A percentile compares a stretch with the other conserved stretches of the same genome.
phyloP scores from a whole-genome alignment of 2,329 filamentous ascomycete genomes.

The Fusarium torreyae region DNA sequence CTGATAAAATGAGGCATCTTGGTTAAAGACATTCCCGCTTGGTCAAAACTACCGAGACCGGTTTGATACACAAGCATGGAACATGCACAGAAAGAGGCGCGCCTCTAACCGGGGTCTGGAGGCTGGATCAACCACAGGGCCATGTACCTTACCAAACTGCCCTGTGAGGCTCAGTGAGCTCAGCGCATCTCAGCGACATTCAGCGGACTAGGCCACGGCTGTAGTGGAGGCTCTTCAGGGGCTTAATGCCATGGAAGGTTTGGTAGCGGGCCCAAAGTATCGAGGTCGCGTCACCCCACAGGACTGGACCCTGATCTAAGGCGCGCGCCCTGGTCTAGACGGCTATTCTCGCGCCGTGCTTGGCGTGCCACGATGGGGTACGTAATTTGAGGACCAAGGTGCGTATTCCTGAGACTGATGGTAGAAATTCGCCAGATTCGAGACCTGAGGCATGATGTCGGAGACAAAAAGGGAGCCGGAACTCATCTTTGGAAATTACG shows the following conservation, averaged over 20 bases:
- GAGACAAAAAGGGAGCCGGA: conserved; percentile 22
- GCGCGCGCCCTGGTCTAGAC: conserved; percentile 23
- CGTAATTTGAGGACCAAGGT: conserved; percentile 47
- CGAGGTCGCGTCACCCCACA: conserved; percentile 41
- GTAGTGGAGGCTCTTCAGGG: conserved; percentile 42
- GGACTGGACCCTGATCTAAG: conserved; percentile 39
- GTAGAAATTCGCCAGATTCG: conserved; percentile 3
- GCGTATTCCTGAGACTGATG: conserved; percentile 36
- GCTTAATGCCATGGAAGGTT: conserved; percentile 18
- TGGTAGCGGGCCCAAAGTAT: conserved; percentile 18
- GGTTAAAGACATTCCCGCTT: conserved; percentile 27
- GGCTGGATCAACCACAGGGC: conserved; percentile 28
- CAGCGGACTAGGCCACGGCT: conserved; percentile 27
- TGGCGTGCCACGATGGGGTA: conserved; percentile 17
- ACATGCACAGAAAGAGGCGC: conserved; percentile 33
- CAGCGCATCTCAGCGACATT: conserved; percentile 32
- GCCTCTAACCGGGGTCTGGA: conserved; percentile 27
- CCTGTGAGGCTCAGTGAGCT: conserved; percentile 39
- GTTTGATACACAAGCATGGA: conserved; percentile 38
- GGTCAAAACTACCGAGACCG: conserved; percentile 31
- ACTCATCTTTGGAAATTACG: background rate
- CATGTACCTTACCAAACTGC: conserved; percentile 19
- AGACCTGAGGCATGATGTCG: conserved; percentile 43
- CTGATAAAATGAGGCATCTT: background rate
- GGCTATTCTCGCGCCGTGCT: conserved; percentile 7